Conservation (phyloP, 371 early-diverging fungal species). For the Thermomucor indicae-seudaticae region DNA sequence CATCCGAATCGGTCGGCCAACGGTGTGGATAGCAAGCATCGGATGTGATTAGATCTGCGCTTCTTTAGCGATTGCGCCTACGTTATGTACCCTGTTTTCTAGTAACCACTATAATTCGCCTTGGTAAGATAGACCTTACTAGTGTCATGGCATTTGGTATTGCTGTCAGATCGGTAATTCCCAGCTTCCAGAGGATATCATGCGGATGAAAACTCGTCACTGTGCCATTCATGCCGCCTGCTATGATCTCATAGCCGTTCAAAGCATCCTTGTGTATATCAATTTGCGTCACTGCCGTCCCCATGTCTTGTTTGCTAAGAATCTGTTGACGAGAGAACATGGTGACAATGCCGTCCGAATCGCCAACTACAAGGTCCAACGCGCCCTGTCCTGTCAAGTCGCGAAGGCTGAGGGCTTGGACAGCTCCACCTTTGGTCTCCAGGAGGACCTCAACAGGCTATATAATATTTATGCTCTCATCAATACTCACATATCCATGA, state of each 20-base stretch:
- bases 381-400: conserved; percentile 44
- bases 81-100: neutral
- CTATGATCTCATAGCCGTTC: conserved; percentile 41
- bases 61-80: conserved; percentile 10
- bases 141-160: conserved; percentile 18
- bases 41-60: conserved; percentile 28
- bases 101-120: too few species aligned
- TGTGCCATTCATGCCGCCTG: conserved; percentile 39
- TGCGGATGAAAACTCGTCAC: conserved; percentile 43
- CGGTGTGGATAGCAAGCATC: conserved; percentile 30
- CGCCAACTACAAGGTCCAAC: conserved; percentile 43
- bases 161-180: conserved; percentile 35
- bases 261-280: conserved; percentile 31
- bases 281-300: conserved; percentile 32
- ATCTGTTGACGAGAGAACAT: conserved; percentile 45
- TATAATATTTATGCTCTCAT: too few species aligned
- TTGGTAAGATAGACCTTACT: conserved; percentile 13
- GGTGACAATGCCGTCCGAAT: conserved; percentile 44
- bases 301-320: conserved; percentile 33
- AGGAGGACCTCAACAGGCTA: conserved; percentile 38
- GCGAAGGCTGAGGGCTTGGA: conserved; percentile 34
- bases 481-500: too few species aligned
- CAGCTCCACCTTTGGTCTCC: conserved; percentile 47
- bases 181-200: conserved; percentile 39
- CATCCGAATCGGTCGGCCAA: conserved; percentile 30